Evolutionary conservation across 306 rosid species (phyloP).

Genomic region (Cucurbita moschata): DNA sequence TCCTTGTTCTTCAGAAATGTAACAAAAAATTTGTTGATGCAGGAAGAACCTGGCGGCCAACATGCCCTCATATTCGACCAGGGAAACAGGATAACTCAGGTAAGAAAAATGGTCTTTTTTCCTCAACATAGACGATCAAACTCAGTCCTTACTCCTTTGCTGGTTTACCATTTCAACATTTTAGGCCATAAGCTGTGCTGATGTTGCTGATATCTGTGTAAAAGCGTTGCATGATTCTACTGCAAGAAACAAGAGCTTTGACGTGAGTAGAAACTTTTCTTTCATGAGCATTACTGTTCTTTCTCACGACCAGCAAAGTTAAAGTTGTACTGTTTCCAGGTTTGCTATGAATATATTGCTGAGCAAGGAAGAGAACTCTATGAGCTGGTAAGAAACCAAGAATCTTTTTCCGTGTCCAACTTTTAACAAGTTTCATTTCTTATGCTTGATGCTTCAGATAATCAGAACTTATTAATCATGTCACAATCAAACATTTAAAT

Average conservation of each 20-base stretch:
- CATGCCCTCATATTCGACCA: constrained; percentile 91
- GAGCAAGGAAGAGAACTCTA: constrained; percentile 86
- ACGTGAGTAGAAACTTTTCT: constrained; percentile 33
- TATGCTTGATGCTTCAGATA: neutral
- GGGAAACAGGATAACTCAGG: constrained; percentile 96
- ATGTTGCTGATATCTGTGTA: constrained; percentile 96
- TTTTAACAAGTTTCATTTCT: neutral
- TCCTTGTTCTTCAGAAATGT: neutral
- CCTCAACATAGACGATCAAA: neutral
- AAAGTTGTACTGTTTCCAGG: constrained; percentile 23
- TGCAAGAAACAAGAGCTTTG: constrained; percentile 97
- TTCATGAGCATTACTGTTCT: neutral
- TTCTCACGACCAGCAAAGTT: neutral
- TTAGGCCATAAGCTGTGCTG: constrained; percentile 97
- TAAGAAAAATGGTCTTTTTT: constrained; percentile 10
- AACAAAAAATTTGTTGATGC: constrained; percentile 3
- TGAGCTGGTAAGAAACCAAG: constrained; percentile 58
- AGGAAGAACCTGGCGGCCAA: constrained; percentile 99
- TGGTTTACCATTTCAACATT: constrained; percentile 3
- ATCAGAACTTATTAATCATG: neutral
- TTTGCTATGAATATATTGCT: constrained; percentile 83
- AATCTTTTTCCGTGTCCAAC: neutral
- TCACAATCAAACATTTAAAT: neutral
- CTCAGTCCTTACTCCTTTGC: neutral
- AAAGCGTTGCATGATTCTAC: constrained; percentile 89